Evolutionary conservation across 163 green algal genomes (phyloP).

Genomic region (Scenedesmus sp.): DNA sequence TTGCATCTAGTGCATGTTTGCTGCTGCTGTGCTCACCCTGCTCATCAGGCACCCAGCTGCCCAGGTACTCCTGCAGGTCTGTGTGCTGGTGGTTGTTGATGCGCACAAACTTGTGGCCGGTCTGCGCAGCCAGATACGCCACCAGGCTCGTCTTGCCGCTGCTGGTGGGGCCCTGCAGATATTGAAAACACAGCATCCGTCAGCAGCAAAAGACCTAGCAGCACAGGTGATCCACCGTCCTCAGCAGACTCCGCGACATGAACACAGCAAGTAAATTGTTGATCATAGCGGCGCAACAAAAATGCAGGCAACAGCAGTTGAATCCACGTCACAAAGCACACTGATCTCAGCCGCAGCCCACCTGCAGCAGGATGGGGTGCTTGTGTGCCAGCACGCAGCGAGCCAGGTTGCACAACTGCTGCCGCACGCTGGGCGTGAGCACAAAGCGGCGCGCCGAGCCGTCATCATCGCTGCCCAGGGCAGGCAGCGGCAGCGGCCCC

Average conservation of each 20-base stretch:
- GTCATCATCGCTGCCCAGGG: constrained; percentile 63
- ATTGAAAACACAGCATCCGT: neutral
- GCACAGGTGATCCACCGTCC: neutral
- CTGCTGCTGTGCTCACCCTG: neutral
- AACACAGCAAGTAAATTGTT: neutral
- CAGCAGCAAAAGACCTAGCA: neutral
- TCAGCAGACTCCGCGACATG: neutral
- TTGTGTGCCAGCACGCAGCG: constrained; percentile 82
- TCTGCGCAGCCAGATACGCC: constrained; percentile 91
- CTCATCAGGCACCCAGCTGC: constrained; percentile 86
- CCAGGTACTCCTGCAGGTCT: constrained; percentile 98
- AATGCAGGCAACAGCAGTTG: neutral
- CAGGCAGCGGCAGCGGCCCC: constrained; percentile 68
- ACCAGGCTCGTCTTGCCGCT: constrained; percentile 98
- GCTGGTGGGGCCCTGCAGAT: constrained; percentile 93
- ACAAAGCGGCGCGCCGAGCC: constrained; percentile 82
- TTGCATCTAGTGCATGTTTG: neutral
- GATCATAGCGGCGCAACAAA: neutral
- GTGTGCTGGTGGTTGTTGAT: constrained; percentile 99
- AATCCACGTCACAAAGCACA: neutral
- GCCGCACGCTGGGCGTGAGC: constrained; percentile 84
- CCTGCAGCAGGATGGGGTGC: constrained; percentile 58
- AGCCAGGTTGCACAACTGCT: constrained; percentile 92
- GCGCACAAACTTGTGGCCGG: constrained; percentile 94
- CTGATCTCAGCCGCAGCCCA: constrained; percentile 11